Percentiles rank a stretch among this genome's conserved stretches.
phyloP scores from a whole-genome alignment of 208 protist species.

The Leptomonas pyrrhocoris region DNA sequence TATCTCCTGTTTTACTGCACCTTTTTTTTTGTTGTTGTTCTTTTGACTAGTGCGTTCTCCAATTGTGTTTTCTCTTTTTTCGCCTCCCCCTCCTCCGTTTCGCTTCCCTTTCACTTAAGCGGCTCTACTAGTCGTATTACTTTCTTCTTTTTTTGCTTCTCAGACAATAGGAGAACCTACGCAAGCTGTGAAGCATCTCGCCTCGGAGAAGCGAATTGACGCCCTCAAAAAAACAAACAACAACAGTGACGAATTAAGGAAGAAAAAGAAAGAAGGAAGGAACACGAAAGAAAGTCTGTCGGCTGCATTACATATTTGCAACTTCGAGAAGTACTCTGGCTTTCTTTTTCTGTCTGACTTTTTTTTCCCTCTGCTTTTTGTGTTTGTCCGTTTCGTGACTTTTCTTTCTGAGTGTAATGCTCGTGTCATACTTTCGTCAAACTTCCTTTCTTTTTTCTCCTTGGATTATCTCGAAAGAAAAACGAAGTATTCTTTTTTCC shows the following conservation, averaged over 20 bases:
- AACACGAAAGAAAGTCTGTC: neutral
- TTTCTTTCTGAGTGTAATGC: no score
- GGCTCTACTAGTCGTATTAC: no score
- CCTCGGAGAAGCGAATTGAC: neutral
- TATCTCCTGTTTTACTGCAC: no score
- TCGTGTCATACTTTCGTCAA: neutral
- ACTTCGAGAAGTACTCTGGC: neutral
- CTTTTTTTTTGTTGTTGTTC: neutral
- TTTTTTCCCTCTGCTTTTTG: neutral
- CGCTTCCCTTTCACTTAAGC: no score
- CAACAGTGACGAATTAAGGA: neutral
- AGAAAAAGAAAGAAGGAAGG: neutral
- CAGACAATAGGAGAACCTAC: no score
- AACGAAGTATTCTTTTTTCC: no score
- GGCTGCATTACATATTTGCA: neutral
- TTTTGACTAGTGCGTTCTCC: neutral
- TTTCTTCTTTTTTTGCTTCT: no score
- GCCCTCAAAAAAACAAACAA: neutral
- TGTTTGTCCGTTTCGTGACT: neutral
- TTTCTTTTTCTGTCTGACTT: neutral
- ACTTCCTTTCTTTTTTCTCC: neutral
- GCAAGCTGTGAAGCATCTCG: no score
- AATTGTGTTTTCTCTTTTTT: constrained; percentile 1
- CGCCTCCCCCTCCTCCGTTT: neutral
- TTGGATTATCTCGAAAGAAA: neutral